Evolutionary conservation across 192 early-diverging fungal species (phyloP).

Genomic region (Backusella mclennaniae): DNA sequence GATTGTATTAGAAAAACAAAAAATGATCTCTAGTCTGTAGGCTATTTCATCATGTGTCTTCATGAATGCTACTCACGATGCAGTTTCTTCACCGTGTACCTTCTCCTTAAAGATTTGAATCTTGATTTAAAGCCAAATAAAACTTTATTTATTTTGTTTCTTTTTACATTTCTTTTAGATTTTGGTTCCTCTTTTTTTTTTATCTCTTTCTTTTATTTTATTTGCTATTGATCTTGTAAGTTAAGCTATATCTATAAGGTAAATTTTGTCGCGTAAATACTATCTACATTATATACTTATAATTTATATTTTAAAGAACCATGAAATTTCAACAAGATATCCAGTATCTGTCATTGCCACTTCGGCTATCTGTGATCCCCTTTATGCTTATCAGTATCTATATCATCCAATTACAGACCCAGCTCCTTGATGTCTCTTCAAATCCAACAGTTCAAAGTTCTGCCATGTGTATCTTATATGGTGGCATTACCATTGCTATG

Average conservation of each 20-base stretch:
- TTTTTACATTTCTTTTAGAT: neutral
- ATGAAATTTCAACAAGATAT: slow-evolving; percentile 6
- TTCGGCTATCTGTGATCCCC: neutral
- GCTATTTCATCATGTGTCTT: neutral
- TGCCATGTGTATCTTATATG: neutral
- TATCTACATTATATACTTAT: neutral
- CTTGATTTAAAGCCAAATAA: neutral
- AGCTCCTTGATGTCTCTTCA: neutral
- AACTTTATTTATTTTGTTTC: slow-evolving; percentile 11
- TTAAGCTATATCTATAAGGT: neutral
- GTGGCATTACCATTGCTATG: neutral
- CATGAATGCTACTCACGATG: neutral
- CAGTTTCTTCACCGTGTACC: neutral
- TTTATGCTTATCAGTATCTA: neutral
- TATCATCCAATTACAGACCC: neutral
- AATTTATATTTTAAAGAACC: slow-evolving; percentile 1
- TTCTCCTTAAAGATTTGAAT: neutral
- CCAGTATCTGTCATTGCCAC: neutral
- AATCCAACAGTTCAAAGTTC: neutral
- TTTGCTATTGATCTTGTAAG: neutral
- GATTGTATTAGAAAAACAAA: neutral
- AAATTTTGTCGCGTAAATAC: neutral
- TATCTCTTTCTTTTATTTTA: neutral
- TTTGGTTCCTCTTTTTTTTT: slow-evolving; percentile 8
- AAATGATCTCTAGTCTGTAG: neutral